Conservation (phyloP, 2,329 filamentous ascomycete genomes). For the Diplocarpon mali region DNA sequence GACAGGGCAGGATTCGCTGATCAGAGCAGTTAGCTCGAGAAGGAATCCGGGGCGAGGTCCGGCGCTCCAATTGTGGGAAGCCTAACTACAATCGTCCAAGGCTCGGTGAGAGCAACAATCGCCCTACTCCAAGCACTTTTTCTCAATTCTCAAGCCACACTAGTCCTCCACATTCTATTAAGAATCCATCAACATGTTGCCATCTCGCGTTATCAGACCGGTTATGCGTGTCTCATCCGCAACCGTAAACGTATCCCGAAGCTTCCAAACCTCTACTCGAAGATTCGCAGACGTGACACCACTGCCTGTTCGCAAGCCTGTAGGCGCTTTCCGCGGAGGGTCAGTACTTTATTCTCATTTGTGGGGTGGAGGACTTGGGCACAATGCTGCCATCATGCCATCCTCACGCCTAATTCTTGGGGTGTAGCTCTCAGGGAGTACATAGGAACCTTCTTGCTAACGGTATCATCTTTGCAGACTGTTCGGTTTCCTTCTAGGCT, state of each 20-base stretch:
- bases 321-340: conserved; percentile 64
- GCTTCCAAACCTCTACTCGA: conserved; percentile 30
- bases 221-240: conserved; percentile 28
- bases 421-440: background rate
- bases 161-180: background rate
- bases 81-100: background rate
- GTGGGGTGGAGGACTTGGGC: background rate
- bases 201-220: conserved; percentile 32
- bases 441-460: conserved; percentile 1
- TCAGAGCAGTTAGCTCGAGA: background rate
- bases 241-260: conserved; percentile 23
- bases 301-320: conserved; percentile 49
- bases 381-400: background rate
- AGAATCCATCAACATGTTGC: conserved; percentile 28
- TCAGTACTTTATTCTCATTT: conserved; percentile 28
- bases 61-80: background rate
- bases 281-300: conserved; percentile 30
- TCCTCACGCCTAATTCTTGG: too few species aligned
- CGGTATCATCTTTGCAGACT: conserved; percentile 42
- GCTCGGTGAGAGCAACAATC: background rate
- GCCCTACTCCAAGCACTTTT: too few species aligned
- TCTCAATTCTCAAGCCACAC: background rate
- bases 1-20: background rate
- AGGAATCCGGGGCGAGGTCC: conserved; percentile 1
- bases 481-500: conserved; percentile 84